phyloP scores from a whole-genome alignment of 2,329 filamentous ascomycete species.

The Penicillium sp. region DNA sequence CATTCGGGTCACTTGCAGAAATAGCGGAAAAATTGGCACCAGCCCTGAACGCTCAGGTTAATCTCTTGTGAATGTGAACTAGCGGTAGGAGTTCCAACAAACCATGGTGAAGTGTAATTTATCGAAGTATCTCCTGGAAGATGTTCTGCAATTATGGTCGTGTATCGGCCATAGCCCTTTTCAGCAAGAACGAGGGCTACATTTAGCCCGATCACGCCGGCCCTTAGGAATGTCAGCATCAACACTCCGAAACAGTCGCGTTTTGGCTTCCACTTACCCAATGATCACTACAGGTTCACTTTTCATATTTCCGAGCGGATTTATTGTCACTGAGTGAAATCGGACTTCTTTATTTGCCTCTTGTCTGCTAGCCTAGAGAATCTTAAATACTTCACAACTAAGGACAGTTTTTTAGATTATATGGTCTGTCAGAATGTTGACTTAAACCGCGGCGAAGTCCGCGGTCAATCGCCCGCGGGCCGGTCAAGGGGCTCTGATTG shows the following conservation, averaged over 20 bases:
- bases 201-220: conserved; percentile 3
- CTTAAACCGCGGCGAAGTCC: conserved; percentile 1
- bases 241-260: not conserved
- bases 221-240: not conserved
- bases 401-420: not conserved
- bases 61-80: not conserved
- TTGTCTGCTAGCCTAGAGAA: not conserved
- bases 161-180: not conserved
- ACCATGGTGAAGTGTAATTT: conserved; percentile 45
- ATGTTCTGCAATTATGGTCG: conserved; percentile 41
- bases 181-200: conserved; percentile 3
- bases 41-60: conserved; percentile 26
- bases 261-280: not conserved
- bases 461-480: not conserved
- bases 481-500: not conserved
- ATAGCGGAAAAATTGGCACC: conserved; percentile 48
- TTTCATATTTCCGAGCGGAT: not conserved
- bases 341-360: not conserved
- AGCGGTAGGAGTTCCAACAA: not conserved
- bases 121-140: conserved; percentile 40
- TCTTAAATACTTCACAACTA: not conserved
- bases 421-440: not conserved
- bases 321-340: not conserved
- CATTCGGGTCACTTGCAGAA: conserved; percentile 42
- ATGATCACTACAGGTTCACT: conserved; percentile 1